phyloP scores from a whole-genome alignment of 2,329 filamentous ascomycete genomes.

The Diaporthe helianthi region DNA sequence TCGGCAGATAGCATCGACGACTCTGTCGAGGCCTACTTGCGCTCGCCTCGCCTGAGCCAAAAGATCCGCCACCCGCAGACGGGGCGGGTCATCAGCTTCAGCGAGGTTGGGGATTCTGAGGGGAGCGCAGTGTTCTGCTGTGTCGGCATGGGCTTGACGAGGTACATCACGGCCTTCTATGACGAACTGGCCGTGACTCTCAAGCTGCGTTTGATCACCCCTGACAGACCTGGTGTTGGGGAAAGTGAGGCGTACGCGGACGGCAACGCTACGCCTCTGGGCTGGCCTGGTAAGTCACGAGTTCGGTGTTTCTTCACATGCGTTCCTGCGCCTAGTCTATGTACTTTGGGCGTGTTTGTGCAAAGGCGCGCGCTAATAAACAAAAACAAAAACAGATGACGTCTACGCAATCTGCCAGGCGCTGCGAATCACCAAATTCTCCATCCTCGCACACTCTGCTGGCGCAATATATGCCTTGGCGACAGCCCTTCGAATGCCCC shows the following conservation, averaged over 20 bases:
- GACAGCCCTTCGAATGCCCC: slow-evolving; percentile 92
- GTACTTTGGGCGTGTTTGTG: background rate
- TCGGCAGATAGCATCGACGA: slow-evolving; percentile 89
- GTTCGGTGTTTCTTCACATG: slow-evolving; percentile 27
- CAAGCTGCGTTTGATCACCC: slow-evolving; percentile 88
- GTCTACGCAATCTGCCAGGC: slow-evolving; percentile 93
- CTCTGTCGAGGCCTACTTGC: slow-evolving; percentile 84
- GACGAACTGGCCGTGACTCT: slow-evolving; percentile 91
- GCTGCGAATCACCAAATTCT: slow-evolving; percentile 94
- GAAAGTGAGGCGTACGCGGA: slow-evolving; percentile 87
- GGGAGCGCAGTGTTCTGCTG: slow-evolving; percentile 95
- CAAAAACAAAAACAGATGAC: slow-evolving; percentile 65
- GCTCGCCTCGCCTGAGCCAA: slow-evolving; percentile 83
- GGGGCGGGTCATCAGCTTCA: slow-evolving; percentile 90
- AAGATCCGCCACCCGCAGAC: slow-evolving; percentile 87
- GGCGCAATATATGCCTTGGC: slow-evolving; percentile 98
- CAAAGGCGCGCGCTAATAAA: slow-evolving; percentile 43
- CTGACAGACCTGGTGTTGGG: slow-evolving; percentile 91
- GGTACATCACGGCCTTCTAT: slow-evolving; percentile 96
- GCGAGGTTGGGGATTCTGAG: slow-evolving; percentile 91
- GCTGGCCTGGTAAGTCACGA: slow-evolving; percentile 80
- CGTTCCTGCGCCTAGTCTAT: background rate
- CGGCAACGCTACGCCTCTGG: slow-evolving; percentile 82
- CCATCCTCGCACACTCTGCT: slow-evolving; percentile 92
- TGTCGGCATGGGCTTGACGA: slow-evolving; percentile 95